Evolutionary conservation across 495 filamentous ascomycete genomes (phyloP).

Genomic region (Penicillium pancosmium): DNA sequence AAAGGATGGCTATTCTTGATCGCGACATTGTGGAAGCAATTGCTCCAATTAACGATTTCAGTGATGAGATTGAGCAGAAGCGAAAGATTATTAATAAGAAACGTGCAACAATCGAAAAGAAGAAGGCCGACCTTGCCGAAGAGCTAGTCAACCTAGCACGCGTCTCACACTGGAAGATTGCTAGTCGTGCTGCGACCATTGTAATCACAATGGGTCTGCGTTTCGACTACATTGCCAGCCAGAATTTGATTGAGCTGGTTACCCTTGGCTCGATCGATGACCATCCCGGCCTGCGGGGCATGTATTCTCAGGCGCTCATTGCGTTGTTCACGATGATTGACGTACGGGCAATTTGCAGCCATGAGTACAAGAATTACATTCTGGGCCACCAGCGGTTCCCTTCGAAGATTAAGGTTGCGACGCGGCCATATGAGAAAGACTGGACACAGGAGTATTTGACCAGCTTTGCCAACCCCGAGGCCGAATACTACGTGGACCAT

Average conservation of each 20-base stretch:
- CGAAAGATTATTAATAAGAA: constrained; percentile 71
- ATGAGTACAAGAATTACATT: constrained; percentile 84
- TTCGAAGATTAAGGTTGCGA: constrained; percentile 73
- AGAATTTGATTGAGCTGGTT: constrained; percentile 82
- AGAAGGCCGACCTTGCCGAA: constrained; percentile 77
- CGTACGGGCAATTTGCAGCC: constrained; percentile 79
- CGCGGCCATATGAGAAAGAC: constrained; percentile 68
- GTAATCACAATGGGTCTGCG: constrained; percentile 85
- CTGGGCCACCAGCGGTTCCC: constrained; percentile 71
- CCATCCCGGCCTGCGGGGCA: constrained; percentile 80
- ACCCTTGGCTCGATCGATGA: constrained; percentile 82
- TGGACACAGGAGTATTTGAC: constrained; percentile 79
- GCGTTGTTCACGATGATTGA: constrained; percentile 82
- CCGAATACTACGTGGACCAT: constrained; percentile 85
- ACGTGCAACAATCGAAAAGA: constrained; percentile 72
- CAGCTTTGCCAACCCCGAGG: constrained; percentile 76
- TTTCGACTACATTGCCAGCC: constrained; percentile 82
- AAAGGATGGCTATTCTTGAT: constrained; percentile 86
- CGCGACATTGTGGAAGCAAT: constrained; percentile 71
- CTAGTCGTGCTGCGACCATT: constrained; percentile 82
- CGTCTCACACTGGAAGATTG: constrained; percentile 93
- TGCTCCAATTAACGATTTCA: constrained; percentile 68
- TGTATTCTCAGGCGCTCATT: constrained; percentile 79
- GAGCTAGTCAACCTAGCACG: constrained; percentile 79
- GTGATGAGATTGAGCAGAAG: constrained; percentile 63